Evolutionary conservation across 331 rosid species (phyloP).

Genomic region (Rhamnella rubrinervis): DNA sequence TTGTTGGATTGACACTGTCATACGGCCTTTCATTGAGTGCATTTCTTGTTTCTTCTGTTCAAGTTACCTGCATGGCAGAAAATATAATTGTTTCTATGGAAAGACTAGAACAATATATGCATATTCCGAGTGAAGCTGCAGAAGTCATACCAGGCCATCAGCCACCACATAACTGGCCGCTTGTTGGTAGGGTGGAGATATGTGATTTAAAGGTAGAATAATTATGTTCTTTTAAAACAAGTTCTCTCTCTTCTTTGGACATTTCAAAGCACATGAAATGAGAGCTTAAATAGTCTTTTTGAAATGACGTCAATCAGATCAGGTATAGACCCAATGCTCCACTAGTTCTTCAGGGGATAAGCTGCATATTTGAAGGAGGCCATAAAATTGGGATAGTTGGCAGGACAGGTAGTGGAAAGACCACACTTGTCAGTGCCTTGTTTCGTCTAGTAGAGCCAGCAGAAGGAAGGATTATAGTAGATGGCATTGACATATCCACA

Average conservation of each 20-base stretch:
- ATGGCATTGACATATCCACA: constrained; percentile 21
- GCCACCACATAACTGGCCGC: constrained; percentile 27
- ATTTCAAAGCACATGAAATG: not conserved
- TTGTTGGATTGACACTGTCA: constrained; percentile 32
- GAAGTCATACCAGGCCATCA: constrained; percentile 12
- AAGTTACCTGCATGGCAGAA: constrained; percentile 22
- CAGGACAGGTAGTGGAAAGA: constrained; percentile 37
- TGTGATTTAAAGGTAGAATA: constrained; percentile 28
- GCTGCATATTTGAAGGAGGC: constrained; percentile 30
- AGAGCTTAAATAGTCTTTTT: too few relatives aligned
- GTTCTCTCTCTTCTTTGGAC: too few relatives aligned
- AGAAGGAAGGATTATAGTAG: constrained; percentile 25
- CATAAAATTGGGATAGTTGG: constrained; percentile 36
- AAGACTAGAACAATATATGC: constrained; percentile 38
- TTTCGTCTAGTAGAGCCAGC: constrained; percentile 32
- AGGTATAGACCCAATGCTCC: constrained; percentile 32
- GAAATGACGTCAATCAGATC: constrained; percentile 5
- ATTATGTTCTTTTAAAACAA: not conserved
- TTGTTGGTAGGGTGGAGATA: constrained; percentile 25
- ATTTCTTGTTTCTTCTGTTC: constrained; percentile 16
- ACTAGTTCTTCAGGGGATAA: constrained; percentile 23
- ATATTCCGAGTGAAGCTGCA: constrained; percentile 31
- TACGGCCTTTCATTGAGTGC: constrained; percentile 30
- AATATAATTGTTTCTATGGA: constrained; percentile 29
- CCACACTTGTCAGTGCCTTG: constrained; percentile 28